Conservation (phyloP, 2,329 filamentous ascomycete species). For the Epichloe amarillans region DNA sequence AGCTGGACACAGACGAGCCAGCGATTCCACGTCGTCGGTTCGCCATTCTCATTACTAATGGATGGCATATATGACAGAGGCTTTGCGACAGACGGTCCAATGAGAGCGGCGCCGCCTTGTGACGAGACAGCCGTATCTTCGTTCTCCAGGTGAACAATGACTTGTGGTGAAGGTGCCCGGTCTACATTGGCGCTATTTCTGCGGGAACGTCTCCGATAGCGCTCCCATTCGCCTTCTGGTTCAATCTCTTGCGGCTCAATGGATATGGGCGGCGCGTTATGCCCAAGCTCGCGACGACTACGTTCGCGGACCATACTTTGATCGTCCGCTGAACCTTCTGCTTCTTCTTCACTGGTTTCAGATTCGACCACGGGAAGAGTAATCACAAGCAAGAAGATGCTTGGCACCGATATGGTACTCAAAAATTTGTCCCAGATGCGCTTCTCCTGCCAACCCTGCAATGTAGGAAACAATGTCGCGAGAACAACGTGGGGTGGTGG, state of each 20-base stretch:
- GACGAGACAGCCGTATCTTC: conserved; percentile 10
- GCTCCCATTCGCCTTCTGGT: conserved; percentile 44
- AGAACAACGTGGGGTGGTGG: conserved; percentile 59
- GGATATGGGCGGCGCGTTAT: conserved; percentile 22
- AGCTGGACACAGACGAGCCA: conserved; percentile 82
- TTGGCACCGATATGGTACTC: conserved; percentile 73
- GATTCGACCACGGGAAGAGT: conserved; percentile 85
- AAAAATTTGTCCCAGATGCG: conserved; percentile 72
- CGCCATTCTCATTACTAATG: conserved; percentile 21
- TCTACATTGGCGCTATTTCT: conserved; percentile 12
- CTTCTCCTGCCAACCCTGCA: conserved; percentile 72
- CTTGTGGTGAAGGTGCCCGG: conserved; percentile 4
- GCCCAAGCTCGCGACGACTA: conserved; percentile 14
- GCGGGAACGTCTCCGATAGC: conserved; percentile 38
- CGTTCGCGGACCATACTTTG: conserved; percentile 17
- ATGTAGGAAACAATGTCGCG: conserved; percentile 72
- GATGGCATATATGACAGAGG: conserved; percentile 21
- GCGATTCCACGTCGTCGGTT: conserved; percentile 61
- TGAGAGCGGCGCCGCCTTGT: neutral
- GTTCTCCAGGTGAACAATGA: conserved; percentile 6
- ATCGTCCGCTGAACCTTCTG: conserved; percentile 18
- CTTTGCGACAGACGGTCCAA: conserved; percentile 10
- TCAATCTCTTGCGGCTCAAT: conserved; percentile 21
- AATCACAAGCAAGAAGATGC: conserved; percentile 77
- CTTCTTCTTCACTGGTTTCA: conserved; percentile 37